A percentile compares a stretch with the other conserved stretches of the same genome.
These are phyloP conservation scores for Cytospora piceae DNA, from an alignment of 2,329 filamentous ascomycete genomes.

Conservation along the genomic window DNA sequence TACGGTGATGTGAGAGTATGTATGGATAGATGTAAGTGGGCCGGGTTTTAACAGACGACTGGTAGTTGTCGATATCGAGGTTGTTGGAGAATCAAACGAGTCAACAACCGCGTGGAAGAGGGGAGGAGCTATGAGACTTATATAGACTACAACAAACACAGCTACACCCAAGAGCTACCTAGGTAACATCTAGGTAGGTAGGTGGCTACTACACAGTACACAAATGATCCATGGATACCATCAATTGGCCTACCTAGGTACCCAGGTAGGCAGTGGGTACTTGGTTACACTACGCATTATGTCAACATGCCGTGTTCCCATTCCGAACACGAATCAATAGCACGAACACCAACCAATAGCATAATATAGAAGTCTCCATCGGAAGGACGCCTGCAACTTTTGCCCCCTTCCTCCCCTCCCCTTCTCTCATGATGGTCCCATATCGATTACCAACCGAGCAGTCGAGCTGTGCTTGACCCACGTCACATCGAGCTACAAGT, in stretches of 20 bases:
- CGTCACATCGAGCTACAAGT: background rate
- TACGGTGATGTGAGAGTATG: conserved; percentile 6
- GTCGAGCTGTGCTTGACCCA: too few species aligned
- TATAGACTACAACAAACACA: background rate
- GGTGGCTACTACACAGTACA: too few species aligned
- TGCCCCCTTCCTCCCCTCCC: too few species aligned
- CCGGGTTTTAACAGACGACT: background rate
- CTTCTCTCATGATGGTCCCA: too few species aligned
- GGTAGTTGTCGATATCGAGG: background rate
- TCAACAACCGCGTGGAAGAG: background rate
- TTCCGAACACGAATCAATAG: background rate
- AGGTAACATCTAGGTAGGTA: too few species aligned
- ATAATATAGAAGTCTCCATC: background rate
- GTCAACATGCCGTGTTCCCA: background rate
- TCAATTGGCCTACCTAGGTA: background rate
- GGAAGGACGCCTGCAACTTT: background rate
- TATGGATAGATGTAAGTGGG: background rate
- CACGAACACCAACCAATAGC: background rate
- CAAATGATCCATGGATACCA: background rate
- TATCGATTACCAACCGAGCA: too few species aligned
- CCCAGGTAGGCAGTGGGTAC: background rate
- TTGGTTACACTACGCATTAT: background rate
- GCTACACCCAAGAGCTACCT: background rate
- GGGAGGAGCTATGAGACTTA: background rate
- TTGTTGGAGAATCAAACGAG: background rate